Conservation (phyloP, 495 filamentous ascomycete genomes). For the Aspergillus mulundensis region DNA sequence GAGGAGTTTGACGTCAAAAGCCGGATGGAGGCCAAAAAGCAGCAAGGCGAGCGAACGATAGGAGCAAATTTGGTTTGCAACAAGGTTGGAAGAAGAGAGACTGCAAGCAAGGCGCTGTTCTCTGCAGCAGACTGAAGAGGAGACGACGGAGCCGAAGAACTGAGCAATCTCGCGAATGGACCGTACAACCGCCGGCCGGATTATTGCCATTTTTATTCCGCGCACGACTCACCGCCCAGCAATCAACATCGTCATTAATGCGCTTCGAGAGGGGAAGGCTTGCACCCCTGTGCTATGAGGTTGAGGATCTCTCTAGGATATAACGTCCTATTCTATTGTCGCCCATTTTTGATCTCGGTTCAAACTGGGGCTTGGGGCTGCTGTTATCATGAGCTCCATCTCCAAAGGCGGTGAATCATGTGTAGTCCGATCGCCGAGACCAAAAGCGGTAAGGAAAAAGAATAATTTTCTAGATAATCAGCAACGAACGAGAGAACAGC, state of each 20-base stretch:
- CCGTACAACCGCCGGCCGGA: constrained; percentile 1
- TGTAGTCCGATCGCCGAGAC: constrained; percentile 23
- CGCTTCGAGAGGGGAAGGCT: no score
- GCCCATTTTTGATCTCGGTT: not conserved
- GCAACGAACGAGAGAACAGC: not conserved
- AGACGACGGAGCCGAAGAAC: constrained; percentile 11
- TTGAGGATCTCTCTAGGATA: no score
- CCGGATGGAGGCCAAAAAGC: not conserved
- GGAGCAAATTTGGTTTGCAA: constrained; percentile 1
- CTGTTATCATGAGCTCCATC: not conserved
- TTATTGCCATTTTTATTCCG: constrained; percentile 2
- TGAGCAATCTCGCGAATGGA: constrained; percentile 4
- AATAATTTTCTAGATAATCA: constrained; percentile 16
- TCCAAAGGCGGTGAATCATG: constrained; percentile 13
- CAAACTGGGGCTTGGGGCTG: no score
- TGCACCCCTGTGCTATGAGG: no score
- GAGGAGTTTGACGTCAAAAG: constrained; percentile 13
- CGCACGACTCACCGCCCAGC: constrained; percentile 28
- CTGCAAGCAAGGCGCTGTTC: constrained; percentile 3
- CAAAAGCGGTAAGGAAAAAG: constrained; percentile 28
- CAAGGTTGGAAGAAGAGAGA: constrained; percentile 1
- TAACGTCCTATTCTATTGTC: no score
- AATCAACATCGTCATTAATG: no score
- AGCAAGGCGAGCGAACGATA: constrained; percentile 6
- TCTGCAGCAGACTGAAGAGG: constrained; percentile 6